A percentile compares a stretch with the other conserved stretches of the same genome.
Conservation (phyloP, 2,329 filamentous ascomycete genomes). For the Ambrosiella beaveri region DNA sequence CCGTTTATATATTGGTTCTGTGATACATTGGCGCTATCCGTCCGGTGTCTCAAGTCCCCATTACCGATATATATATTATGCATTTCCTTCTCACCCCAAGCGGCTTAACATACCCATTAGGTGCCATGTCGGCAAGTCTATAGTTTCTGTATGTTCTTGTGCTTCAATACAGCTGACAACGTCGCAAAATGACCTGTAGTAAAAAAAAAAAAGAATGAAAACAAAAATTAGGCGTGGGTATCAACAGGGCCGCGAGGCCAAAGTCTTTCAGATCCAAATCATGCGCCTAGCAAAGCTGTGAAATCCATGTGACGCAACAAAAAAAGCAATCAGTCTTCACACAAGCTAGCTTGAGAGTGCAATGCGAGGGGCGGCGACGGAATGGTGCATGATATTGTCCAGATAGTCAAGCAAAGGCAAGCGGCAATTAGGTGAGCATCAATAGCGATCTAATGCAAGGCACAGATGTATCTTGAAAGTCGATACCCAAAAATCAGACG, state of each 20-base stretch:
- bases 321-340: too few relatives aligned
- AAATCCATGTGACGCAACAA: not conserved
- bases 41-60: not conserved
- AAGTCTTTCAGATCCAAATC: not conserved
- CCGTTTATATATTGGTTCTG: too few relatives aligned
- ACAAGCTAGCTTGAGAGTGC: too few relatives aligned
- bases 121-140: not conserved
- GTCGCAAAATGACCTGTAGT: not conserved
- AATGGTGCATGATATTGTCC: too few relatives aligned
- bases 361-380: too few relatives aligned
- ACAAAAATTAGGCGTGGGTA: not conserved
- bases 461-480: not conserved
- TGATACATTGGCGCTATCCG: not conserved
- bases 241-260: not conserved
- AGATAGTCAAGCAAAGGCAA: too few relatives aligned
- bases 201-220: not conserved
- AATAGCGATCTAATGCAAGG: not conserved
- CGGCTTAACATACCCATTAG: constrained; percentile 5
- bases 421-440: too few relatives aligned
- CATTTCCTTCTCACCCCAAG: too few relatives aligned
- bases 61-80: not conserved
- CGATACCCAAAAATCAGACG: not conserved
- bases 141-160: not conserved
- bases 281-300: not conserved
- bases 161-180: not conserved